Conservation (phyloP, 495 filamentous ascomycete species). For the Echria macrotheca region DNA sequence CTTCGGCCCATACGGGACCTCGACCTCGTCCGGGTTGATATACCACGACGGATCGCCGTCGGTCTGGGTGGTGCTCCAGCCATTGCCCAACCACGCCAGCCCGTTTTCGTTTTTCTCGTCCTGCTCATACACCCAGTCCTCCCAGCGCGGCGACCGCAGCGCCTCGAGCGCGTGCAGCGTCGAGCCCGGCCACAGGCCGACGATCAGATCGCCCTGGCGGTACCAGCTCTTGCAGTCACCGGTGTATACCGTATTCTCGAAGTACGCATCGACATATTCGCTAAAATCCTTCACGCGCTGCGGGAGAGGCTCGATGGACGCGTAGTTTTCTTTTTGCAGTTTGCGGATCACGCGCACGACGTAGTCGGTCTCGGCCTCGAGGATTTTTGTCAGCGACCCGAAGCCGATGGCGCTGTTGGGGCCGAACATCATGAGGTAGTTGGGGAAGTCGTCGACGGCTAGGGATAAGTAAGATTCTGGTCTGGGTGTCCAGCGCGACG, state of each 20-base stretch:
- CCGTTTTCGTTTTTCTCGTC: constrained; percentile 22
- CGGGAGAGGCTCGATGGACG: constrained; percentile 45
- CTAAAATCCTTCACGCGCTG: constrained; percentile 56
- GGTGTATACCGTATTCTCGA: constrained; percentile 57
- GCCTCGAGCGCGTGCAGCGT: constrained; percentile 41
- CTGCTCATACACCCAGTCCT: constrained; percentile 39
- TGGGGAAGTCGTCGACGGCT: constrained; percentile 60
- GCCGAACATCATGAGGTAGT: constrained; percentile 57
- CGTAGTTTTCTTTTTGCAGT: constrained; percentile 61
- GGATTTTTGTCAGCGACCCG: constrained; percentile 48
- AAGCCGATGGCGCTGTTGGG: constrained; percentile 55
- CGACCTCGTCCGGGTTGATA: constrained; percentile 40
- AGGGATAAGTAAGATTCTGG: constrained; percentile 62
- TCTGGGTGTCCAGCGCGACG: constrained; percentile 43
- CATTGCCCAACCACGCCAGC: constrained; percentile 47
- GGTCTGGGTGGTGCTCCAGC: constrained; percentile 41
- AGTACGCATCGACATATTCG: constrained; percentile 57
- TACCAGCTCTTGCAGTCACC: constrained; percentile 70
- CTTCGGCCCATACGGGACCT: constrained; percentile 31
- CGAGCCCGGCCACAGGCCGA: constrained; percentile 39
- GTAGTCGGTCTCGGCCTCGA: constrained; percentile 58
- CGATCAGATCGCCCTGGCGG: constrained; percentile 38
- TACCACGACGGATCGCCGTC: constrained; percentile 46
- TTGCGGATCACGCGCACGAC: constrained; percentile 60
- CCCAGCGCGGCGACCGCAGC: constrained; percentile 39